A percentile compares a stretch with the other conserved stretches of the same genome.
Evolutionary conservation across 441 rosid genomes (phyloP).

Genomic region (Manihot esculenta): DNA sequence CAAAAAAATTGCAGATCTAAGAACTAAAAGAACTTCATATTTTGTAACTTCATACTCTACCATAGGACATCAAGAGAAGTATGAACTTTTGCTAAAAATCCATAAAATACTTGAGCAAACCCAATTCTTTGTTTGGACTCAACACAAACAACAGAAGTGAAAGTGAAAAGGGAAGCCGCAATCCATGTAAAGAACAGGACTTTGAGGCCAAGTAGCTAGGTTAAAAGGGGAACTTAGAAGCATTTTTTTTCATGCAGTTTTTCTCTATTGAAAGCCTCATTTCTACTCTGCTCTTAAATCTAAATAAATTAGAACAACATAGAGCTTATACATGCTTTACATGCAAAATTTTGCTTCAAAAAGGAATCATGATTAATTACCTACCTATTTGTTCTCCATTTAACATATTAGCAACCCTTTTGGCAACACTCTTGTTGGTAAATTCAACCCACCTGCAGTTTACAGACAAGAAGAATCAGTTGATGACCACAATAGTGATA

Average conservation of each 20-base stretch:
- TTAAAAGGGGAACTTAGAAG: no score
- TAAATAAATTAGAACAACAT: neutral
- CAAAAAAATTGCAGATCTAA: neutral
- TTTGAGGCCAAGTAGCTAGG: neutral
- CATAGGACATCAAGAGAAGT: neutral
- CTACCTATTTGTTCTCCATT: slow-evolving; percentile 92
- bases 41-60: neutral
- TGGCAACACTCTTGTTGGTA: slow-evolving; percentile 66
- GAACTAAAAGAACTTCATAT: neutral
- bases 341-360: neutral
- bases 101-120: neutral
- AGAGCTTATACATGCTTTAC: neutral
- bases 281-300: neutral
- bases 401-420: slow-evolving; percentile 72
- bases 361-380: neutral
- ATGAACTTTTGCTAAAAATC: neutral
- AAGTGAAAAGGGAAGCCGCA: no score
- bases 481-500: no score
- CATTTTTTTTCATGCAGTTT: neutral
- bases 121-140: neutral
- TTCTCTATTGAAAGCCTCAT: neutral
- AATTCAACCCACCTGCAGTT: slow-evolving; percentile 91
- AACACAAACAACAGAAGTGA: neutral
- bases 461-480: slow-evolving; percentile 5
- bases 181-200: neutral